Evolutionary conservation across 169 alveolate species (phyloP).

Genomic region (Babesia bigemina): DNA sequence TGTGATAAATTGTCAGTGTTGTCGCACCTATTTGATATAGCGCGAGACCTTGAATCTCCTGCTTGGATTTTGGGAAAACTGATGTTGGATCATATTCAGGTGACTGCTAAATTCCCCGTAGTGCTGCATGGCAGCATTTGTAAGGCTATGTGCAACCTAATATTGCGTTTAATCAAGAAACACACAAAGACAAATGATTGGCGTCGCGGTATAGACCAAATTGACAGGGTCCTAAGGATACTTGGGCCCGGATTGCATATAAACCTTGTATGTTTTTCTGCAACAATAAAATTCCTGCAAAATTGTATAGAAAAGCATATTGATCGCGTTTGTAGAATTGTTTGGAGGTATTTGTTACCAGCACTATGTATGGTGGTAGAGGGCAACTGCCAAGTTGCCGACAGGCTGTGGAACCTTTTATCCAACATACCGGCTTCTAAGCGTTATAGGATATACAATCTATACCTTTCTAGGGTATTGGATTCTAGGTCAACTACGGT

Average conservation of each 20-base stretch:
- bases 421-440: slow-evolving; percentile 31
- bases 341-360: slow-evolving; percentile 39
- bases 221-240: neutral
- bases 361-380: slow-evolving; percentile 35
- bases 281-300: neutral
- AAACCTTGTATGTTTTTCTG: slow-evolving; percentile 26
- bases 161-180: slow-evolving; percentile 5
- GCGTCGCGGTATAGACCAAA: neutral
- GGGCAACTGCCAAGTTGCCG: slow-evolving; percentile 55
- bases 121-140: slow-evolving; percentile 15
- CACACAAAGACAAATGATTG: neutral
- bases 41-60: neutral
- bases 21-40: slow-evolving; percentile 8
- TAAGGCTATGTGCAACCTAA: slow-evolving; percentile 15
- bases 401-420: slow-evolving; percentile 43
- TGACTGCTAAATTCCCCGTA: slow-evolving; percentile 30
- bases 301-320: neutral
- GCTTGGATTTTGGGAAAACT: slow-evolving; percentile 23
- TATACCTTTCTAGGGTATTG: slow-evolving; percentile 2
- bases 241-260: slow-evolving; percentile 20
- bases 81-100: slow-evolving; percentile 8
- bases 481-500: neutral
- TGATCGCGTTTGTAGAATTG: slow-evolving; percentile 19
- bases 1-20: slow-evolving; percentile 31
- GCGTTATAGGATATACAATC: slow-evolving; percentile 44